phyloP scores from a whole-genome alignment of 1,284 basidiomycete species.

The Microbotryomycetes sp. region DNA sequence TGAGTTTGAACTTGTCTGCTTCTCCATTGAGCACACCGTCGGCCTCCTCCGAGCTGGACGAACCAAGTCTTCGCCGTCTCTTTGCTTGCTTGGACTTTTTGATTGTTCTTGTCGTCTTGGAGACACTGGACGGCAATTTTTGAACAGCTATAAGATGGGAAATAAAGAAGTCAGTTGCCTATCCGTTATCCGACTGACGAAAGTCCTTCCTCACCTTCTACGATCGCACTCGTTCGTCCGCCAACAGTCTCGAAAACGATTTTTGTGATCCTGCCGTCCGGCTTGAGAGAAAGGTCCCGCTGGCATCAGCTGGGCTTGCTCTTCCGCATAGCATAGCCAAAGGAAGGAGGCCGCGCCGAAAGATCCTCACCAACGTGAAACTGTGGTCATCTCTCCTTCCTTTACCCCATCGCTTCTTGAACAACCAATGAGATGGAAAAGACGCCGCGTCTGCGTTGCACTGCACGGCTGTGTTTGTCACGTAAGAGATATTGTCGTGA shows the following conservation, averaged over 20 bases:
- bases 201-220: no score
- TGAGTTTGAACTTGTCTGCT: no score
- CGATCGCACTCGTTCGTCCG: constrained; percentile 69
- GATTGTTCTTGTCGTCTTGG: no score
- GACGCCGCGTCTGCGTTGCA: constrained; percentile 63
- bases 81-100: no score
- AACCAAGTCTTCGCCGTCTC: no score
- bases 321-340: neutral
- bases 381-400: constrained; percentile 53
- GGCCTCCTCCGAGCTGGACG: no score
- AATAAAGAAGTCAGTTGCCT: no score
- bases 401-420: constrained; percentile 64
- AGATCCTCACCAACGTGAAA: constrained; percentile 50
- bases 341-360: neutral
- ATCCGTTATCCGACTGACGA: neutral
- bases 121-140: no score
- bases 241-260: constrained; percentile 72
- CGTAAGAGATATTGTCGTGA: constrained; percentile 52
- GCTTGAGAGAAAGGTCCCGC: constrained; percentile 43
- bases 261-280: constrained; percentile 60
- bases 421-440: constrained; percentile 67
- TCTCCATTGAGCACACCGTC: no score
- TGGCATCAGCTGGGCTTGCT: neutral
- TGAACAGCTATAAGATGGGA: no score
- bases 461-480: constrained; percentile 59